Conservation (phyloP, 208 protist genomes). For the Crithidia brevicula region DNA sequence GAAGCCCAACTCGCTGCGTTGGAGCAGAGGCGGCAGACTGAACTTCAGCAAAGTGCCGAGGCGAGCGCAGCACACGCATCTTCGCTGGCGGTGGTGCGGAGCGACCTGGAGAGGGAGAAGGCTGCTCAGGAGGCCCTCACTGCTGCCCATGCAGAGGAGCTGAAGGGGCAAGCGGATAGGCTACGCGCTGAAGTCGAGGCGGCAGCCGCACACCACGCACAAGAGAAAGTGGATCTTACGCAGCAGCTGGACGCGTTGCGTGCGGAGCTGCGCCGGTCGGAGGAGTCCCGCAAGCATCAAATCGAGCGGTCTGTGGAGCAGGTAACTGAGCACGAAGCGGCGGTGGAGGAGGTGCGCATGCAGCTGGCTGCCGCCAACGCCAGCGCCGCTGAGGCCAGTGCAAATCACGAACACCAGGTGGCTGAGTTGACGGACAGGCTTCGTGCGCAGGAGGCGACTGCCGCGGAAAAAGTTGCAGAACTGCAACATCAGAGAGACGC, state of each 20-base stretch:
- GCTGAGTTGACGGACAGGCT: neutral
- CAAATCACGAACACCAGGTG: constrained; percentile 5
- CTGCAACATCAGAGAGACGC: constrained; percentile 12
- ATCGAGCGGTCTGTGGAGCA: constrained; percentile 20
- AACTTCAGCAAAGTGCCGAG: neutral
- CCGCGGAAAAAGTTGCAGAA: neutral
- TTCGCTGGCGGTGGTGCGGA: neutral
- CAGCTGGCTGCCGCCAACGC: constrained; percentile 2
- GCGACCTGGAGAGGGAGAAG: neutral
- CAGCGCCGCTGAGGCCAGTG: neutral
- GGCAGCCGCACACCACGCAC: neutral
- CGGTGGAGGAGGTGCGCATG: constrained; percentile 8
- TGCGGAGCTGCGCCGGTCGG: constrained; percentile 12
- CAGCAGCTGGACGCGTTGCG: neutral
- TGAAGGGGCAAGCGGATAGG: neutral
- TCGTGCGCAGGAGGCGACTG: neutral
- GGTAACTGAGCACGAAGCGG: constrained; percentile 10
- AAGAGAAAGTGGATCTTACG: neutral
- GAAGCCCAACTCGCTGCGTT: neutral
- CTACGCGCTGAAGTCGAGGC: neutral
- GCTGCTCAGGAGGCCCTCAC: neutral
- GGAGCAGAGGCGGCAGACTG: neutral
- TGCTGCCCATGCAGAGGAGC: neutral
- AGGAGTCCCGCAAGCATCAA: constrained; percentile 12
- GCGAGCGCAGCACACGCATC: neutral